Evolutionary conservation across 169 alveolate species (phyloP).

Genomic region (Eimeria tenella): DNA sequence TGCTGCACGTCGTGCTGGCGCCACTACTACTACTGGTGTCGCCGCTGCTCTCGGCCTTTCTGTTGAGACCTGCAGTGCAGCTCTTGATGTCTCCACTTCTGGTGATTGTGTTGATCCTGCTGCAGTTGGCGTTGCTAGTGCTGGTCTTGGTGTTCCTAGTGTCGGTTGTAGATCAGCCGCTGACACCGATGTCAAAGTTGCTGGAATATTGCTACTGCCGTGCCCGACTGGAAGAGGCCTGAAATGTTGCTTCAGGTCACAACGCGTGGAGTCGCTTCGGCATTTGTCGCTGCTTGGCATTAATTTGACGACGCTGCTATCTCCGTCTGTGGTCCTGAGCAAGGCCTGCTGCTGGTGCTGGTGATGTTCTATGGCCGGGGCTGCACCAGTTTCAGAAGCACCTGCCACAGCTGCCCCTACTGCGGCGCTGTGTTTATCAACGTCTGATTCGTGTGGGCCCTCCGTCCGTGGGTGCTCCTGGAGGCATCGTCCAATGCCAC

Average conservation of each 20-base stretch:
- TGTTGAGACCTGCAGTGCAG: neutral
- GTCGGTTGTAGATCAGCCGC: neutral
- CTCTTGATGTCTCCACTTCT: neutral
- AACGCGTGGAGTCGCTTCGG: no score
- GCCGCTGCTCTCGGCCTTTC: neutral
- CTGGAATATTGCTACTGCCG: neutral
- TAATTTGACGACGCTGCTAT: neutral
- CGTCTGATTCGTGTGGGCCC: constrained; percentile 11
- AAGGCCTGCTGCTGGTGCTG: neutral
- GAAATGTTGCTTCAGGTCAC: no score
- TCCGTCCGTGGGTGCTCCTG: neutral
- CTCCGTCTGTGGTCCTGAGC: neutral
- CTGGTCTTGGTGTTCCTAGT: constrained; percentile 17
- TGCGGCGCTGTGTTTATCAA: neutral
- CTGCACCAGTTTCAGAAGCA: neutral
- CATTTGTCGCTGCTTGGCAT: no score
- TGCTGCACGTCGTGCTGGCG: constrained; percentile 27
- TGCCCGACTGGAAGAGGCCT: neutral
- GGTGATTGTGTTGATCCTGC: neutral
- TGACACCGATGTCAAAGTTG: neutral
- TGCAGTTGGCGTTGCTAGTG: neutral
- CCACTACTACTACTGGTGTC: neutral
- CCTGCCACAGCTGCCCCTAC: neutral
- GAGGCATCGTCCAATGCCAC: neutral
- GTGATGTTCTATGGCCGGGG: neutral